Percentiles rank a stretch among this genome's conserved stretches.
Conservation (phyloP, 768 basidiomycete species). For the Leucosporidium scottii region DNA sequence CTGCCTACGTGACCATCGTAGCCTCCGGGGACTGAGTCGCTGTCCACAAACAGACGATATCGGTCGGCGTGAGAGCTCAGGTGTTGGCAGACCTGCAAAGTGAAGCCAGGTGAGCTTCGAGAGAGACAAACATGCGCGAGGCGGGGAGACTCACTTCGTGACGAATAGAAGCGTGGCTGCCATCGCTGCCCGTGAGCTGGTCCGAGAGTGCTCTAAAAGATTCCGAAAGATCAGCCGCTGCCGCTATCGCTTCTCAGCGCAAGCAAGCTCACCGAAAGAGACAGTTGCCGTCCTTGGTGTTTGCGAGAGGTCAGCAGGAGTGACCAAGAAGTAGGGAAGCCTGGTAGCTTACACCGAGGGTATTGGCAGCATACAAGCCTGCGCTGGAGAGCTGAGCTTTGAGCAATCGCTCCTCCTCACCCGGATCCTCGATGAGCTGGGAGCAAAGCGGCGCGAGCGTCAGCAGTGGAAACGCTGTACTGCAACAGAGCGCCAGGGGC, state of each 20-base stretch:
- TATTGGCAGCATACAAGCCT: constrained; percentile 79
- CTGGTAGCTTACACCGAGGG: constrained; percentile 50
- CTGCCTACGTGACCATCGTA: constrained; percentile 63
- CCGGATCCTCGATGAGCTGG: constrained; percentile 34
- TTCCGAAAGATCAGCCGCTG: not conserved
- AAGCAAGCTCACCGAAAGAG: constrained; percentile 53
- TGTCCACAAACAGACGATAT: constrained; percentile 82
- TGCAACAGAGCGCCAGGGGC: not conserved
- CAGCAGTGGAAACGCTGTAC: not conserved
- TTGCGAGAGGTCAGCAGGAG: too few relatives aligned
- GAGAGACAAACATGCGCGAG: too few relatives aligned
- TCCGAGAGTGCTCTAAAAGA: constrained; percentile 63
- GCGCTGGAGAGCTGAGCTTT: constrained; percentile 65
- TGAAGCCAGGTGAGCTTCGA: not conserved
- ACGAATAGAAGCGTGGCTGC: constrained; percentile 61
- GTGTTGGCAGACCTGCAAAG: constrained; percentile 61
- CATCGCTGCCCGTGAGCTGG: constrained; percentile 71
- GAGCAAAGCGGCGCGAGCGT: not conserved
- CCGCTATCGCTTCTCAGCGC: not conserved
- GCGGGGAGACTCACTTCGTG: constrained; percentile 46
- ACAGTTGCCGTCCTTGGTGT: constrained; percentile 65
- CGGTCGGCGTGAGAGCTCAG: constrained; percentile 60
- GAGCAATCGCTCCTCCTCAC: constrained; percentile 43
- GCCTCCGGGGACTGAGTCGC: constrained; percentile 54
- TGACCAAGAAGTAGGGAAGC: not conserved